Evolutionary conservation across 805 yeast genomes (phyloP).

Genomic region (Yarrowia alimentaria): DNA sequence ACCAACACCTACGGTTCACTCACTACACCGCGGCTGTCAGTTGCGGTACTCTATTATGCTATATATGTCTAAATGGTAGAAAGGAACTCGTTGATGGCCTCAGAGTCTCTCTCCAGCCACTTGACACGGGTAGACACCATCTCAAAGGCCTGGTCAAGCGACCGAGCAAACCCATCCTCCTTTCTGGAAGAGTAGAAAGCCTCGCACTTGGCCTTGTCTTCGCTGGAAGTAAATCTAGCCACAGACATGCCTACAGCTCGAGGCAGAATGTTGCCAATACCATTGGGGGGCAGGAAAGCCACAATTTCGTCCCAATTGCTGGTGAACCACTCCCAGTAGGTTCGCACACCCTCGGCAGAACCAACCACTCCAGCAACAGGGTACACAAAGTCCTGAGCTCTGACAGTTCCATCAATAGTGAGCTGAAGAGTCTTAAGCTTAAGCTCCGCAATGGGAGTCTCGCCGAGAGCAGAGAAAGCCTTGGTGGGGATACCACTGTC

Average conservation of each 20-base stretch:
- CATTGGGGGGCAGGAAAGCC: constrained; percentile 73
- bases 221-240: constrained; percentile 56
- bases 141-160: constrained; percentile 57
- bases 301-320: constrained; percentile 68
- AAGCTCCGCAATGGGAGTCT: constrained; percentile 52
- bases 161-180: constrained; percentile 56
- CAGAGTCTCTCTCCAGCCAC: constrained; percentile 52
- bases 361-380: constrained; percentile 73
- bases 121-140: constrained; percentile 48
- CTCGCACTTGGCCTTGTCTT: constrained; percentile 53
- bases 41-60: neutral
- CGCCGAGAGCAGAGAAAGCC: constrained; percentile 69
- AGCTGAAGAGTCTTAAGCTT: constrained; percentile 56
- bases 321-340: constrained; percentile 69
- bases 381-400: constrained; percentile 67
- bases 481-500: constrained; percentile 64
- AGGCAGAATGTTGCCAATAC: constrained; percentile 63
- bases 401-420: constrained; percentile 58
- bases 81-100: constrained; percentile 50
- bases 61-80: constrained; percentile 30
- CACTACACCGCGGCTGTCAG: no score
- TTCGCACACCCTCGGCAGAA: constrained; percentile 64
- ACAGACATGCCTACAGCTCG: constrained; percentile 64
- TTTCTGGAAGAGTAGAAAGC: constrained; percentile 49
- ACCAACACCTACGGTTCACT: no score